Conservation (phyloP, 2,329 filamentous ascomycete species). For the Rhinocladiella similis region DNA sequence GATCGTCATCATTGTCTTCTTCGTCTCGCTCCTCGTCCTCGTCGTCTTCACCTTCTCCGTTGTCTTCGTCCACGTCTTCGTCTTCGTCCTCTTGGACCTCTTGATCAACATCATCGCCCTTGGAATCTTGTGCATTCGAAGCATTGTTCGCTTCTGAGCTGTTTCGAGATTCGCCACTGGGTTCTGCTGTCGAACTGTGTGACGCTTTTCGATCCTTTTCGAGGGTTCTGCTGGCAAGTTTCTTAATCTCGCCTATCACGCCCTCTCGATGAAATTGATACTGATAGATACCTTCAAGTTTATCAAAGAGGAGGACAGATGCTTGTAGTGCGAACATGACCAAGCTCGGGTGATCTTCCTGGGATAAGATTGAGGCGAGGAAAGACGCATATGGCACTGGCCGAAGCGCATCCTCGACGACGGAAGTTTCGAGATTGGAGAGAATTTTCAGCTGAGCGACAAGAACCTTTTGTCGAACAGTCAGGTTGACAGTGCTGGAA, state of each 20-base stretch:
- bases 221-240: slow-evolving; percentile 60
- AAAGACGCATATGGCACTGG: slow-evolving; percentile 95
- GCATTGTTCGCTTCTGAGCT: background rate
- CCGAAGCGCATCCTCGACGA: slow-evolving; percentile 81
- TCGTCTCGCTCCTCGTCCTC: slow-evolving; percentile 50
- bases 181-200: slow-evolving; percentile 34
- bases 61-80: slow-evolving; percentile 54
- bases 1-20: slow-evolving; percentile 47
- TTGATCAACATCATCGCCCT: slow-evolving; percentile 37
- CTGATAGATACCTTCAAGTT: slow-evolving; percentile 83
- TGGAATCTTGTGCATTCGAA: background rate
- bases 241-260: slow-evolving; percentile 86
- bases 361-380: slow-evolving; percentile 88
- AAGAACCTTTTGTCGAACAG: slow-evolving; percentile 90
- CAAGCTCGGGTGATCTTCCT: slow-evolving; percentile 86
- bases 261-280: slow-evolving; percentile 98
- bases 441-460: slow-evolving; percentile 98
- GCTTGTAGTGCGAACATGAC: slow-evolving; percentile 87
- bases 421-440: slow-evolving; percentile 82
- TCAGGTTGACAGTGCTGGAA: slow-evolving; percentile 94
- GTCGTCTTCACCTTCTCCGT: slow-evolving; percentile 39
- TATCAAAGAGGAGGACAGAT: slow-evolving; percentile 80
- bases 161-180: slow-evolving; percentile 16
- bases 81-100: slow-evolving; percentile 40
- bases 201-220: slow-evolving; percentile 13